Conservation (phyloP, 176 grass and related monocot species). For the Triticum turgidum region DNA sequence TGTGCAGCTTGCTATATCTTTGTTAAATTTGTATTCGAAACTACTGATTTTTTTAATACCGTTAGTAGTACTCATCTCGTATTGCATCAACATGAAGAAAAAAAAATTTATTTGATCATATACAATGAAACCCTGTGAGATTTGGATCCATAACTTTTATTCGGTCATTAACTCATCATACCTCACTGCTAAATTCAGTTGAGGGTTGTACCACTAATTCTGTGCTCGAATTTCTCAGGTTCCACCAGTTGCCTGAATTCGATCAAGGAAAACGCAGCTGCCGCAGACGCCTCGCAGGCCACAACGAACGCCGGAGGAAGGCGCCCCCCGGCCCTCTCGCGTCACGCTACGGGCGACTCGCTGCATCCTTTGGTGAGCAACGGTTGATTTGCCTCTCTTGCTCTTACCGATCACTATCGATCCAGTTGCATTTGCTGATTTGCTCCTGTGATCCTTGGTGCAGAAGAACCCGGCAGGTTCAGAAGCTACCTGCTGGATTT, state of each 20-base stretch:
- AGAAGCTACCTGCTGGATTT: conserved; percentile 89
- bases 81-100: neutral
- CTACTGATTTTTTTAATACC: neutral
- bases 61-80: too few relatives aligned
- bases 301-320: conserved; percentile 89
- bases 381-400: neutral
- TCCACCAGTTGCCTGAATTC: conserved; percentile 80
- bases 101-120: neutral
- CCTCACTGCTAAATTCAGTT: neutral
- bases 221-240: conserved; percentile 47
- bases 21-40: neutral
- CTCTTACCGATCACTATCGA: neutral
- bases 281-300: conserved; percentile 85
- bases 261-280: conserved; percentile 89
- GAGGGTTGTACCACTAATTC: conserved; percentile 3
- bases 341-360: conserved; percentile 57
- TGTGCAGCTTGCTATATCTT: neutral
- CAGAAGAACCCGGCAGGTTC: conserved; percentile 60
- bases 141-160: neutral
- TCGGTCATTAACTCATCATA: neutral
- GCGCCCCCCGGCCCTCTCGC: conserved; percentile 57
- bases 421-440: neutral
- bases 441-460: conserved; percentile 6
- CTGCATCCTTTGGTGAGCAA: conserved; percentile 55
- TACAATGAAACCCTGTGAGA: neutral